These are phyloP conservation scores for Colletotrichum scovillei DNA, from an alignment of 2,329 filamentous ascomycete genomes.

Conservation along the genomic window DNA sequence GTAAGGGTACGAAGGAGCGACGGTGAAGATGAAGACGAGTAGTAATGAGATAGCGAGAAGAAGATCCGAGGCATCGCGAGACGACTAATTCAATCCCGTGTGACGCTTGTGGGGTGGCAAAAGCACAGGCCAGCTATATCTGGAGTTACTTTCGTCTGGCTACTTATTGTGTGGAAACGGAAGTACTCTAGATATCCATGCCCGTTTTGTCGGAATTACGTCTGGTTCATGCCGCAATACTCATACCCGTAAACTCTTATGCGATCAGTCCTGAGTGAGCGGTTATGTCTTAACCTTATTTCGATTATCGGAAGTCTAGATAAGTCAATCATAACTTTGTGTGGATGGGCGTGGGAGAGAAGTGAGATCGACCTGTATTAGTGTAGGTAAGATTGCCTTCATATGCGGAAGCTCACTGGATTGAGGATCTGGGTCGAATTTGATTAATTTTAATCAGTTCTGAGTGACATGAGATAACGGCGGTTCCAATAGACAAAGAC, in stretches of 20 bases:
- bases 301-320: too few relatives aligned
- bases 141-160: not conserved
- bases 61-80: not conserved
- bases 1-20: too few relatives aligned
- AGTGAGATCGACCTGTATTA: too few relatives aligned
- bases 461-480: too few relatives aligned
- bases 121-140: not conserved
- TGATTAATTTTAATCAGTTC: too few relatives aligned
- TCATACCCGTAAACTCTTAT: not conserved
- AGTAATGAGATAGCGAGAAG: too few relatives aligned
- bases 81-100: not conserved
- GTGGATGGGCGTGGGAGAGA: too few relatives aligned
- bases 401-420: too few relatives aligned
- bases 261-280: not conserved
- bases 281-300: not conserved
- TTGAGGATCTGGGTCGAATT: too few relatives aligned
- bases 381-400: too few relatives aligned
- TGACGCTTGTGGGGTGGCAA: not conserved
- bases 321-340: not conserved
- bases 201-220: not conserved
- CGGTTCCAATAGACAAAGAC: too few relatives aligned
- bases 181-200: not conserved
- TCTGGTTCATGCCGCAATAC: not conserved
- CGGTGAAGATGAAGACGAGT: not conserved
- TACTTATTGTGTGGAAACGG: rapidly evolving